Evolutionary conservation across 306 rosid species (phyloP), one percentile per base, ranked within the genome.

Genomic region (Cicer pinnatifidum): DNA sequence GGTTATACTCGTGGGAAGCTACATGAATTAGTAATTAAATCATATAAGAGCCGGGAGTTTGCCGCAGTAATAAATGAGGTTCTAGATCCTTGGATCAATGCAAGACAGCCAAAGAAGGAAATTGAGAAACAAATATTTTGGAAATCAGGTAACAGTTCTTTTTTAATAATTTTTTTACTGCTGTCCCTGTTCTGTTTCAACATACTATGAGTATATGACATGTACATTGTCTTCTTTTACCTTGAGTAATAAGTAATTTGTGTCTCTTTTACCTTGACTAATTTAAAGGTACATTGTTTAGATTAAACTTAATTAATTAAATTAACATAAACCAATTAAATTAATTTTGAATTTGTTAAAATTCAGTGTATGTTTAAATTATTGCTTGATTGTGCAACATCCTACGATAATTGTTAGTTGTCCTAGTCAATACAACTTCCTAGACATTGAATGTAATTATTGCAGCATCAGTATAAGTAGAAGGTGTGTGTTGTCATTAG

Each of bases 21-120:
- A 61, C 97, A 95, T 37, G 99, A 95, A 80, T 73, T 91, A 82
- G 93, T 95, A 76, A 88, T 95, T 96, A 95, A 83, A 75, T 91
- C 96, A 68, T 91, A 89, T 66, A 91, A 89, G 87, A 89, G 91
- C 83, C 90, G 99, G 76, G 99, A 95, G 83, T 91, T 95, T 68
- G 93, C 97, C 45, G 92, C 97, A 6, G 97, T 88, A 51, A 87
- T 95, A 83, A 91, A 95, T 85, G 97, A 89, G 82, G 99, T 88
- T 76, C 85, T 95, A 78, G 97, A 95, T 79, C 97, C 99, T 23
- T 95, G 99, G 99, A 88, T 95, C 82, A 91, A 86, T 81, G 90
- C 91, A 66, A 90, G 87, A 81, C 99, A 91, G 73, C 93, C 99
- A 56, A 91, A 91, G 85, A 91, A 91, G 83, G 99, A 95, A 82